A percentile compares a stretch with the other conserved stretches of the same genome.
Evolutionary conservation across 2,329 filamentous ascomycete species (phyloP).

Genomic region (Colletotrichum graminicola): DNA sequence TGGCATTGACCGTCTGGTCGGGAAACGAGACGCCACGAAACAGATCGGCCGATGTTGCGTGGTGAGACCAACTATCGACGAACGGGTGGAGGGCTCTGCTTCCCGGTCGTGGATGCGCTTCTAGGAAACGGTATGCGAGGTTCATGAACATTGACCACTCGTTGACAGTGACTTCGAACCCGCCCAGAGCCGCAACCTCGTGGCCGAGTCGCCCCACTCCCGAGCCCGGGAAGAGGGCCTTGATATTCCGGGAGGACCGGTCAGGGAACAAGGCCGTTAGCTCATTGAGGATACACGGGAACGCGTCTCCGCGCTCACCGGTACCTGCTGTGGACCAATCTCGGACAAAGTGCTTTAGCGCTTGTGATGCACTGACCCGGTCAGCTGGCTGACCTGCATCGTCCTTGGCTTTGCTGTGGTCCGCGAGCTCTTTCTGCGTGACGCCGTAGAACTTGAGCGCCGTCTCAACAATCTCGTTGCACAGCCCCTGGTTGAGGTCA

Average conservation of each 20-base stretch:
- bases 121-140: slow-evolving; percentile 63
- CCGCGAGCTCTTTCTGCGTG: slow-evolving; percentile 57
- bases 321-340: slow-evolving; percentile 66
- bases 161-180: slow-evolving; percentile 66
- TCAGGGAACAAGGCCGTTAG: slow-evolving; percentile 51
- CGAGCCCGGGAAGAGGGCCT: slow-evolving; percentile 64
- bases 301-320: slow-evolving; percentile 59
- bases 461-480: slow-evolving; percentile 58
- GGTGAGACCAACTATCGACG: slow-evolving; percentile 68
- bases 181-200: slow-evolving; percentile 60
- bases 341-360: slow-evolving; percentile 68
- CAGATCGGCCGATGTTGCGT: slow-evolving; percentile 61
- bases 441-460: slow-evolving; percentile 63
- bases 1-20: slow-evolving; percentile 51
- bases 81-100: slow-evolving; percentile 61
- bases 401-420: slow-evolving; percentile 55
- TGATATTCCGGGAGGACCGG: slow-evolving; percentile 44
- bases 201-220: slow-evolving; percentile 66
- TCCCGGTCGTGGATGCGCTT: slow-evolving; percentile 46
- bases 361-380: slow-evolving; percentile 62
- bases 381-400: slow-evolving; percentile 57
- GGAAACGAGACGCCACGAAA: slow-evolving; percentile 61
- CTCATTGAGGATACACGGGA: slow-evolving; percentile 53
- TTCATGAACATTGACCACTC: slow-evolving; percentile 72
- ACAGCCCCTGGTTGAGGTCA: slow-evolving; percentile 59